Percentiles rank a stretch among this genome's conserved stretches.
These are phyloP conservation scores for Neltuma alba DNA, from an alignment of 306 rosid genomes.

Conservation along the genomic window DNA sequence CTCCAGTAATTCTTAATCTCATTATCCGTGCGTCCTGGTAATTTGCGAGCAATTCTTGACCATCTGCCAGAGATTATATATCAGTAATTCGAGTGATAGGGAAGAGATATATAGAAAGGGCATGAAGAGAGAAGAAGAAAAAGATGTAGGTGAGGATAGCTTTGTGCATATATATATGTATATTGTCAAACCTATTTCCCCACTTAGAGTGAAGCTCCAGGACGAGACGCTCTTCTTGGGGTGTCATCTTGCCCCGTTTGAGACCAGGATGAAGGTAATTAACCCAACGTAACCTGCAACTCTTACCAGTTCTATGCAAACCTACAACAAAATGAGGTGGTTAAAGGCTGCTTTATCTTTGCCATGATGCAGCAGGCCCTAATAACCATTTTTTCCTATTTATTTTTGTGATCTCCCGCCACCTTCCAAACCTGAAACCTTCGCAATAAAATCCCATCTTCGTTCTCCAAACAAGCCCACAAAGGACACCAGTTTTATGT, in stretches of 20 bases:
- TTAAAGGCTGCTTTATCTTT: conserved; percentile 56
- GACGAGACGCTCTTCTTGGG: conserved; percentile 83
- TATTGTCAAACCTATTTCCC: conserved; percentile 98
- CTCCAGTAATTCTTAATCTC: conserved; percentile 98
- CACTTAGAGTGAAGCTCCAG: conserved; percentile 89
- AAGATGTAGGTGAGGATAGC: too few relatives aligned
- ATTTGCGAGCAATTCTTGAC: conserved; percentile 87
- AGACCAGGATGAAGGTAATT: conserved; percentile 96
- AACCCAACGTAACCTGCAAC: conserved; percentile 96
- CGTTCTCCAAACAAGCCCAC: conserved; percentile 92
- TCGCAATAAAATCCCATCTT: conserved; percentile 91
- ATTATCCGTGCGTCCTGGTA: conserved; percentile 94
- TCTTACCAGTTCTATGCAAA: conserved; percentile 96
- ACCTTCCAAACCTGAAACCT: conserved; percentile 99
- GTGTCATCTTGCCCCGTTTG: conserved; percentile 84
- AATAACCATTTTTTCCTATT: conserved; percentile 68
- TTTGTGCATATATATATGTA: too few relatives aligned
- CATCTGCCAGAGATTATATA: too few relatives aligned
- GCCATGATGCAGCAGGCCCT: conserved; percentile 39
- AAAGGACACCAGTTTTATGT: conserved; percentile 72
- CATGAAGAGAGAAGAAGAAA: too few relatives aligned
- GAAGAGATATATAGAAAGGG: too few relatives aligned
- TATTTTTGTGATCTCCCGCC: conserved; percentile 99
- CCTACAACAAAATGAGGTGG: conserved; percentile 65
- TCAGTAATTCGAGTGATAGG: too few relatives aligned